A percentile compares a stretch with the other conserved stretches of the same genome.
These are phyloP conservation scores for Gynochthodes officinalis DNA, from an alignment of 257 asterid species.

Conservation along the genomic window DNA sequence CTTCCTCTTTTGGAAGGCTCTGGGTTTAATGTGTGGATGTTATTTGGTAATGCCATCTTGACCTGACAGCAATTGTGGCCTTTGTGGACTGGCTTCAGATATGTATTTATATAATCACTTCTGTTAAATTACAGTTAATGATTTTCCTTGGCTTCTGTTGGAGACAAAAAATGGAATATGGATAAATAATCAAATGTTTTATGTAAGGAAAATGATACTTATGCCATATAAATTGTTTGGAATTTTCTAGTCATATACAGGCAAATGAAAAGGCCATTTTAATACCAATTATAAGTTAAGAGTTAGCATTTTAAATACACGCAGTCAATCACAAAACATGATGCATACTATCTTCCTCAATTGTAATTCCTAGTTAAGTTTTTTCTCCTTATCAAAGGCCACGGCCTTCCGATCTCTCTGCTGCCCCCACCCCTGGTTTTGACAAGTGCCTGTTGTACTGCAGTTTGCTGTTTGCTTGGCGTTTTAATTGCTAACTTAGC, in stretches of 20 bases:
- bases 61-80: not conserved
- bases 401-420: too few species aligned
- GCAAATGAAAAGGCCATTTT: not conserved
- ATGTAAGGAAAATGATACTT: not conserved
- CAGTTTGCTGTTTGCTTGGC: not conserved
- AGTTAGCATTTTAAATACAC: not conserved
- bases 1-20: not conserved
- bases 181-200: not conserved
- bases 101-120: not conserved
- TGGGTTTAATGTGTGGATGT: not conserved
- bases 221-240: too few species aligned
- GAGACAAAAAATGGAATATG: not conserved
- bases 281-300: too few species aligned
- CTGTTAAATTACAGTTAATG: too few species aligned
- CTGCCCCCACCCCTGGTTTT: too few species aligned
- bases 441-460: not conserved
- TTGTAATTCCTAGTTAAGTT: too few species aligned
- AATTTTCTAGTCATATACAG: too few species aligned
- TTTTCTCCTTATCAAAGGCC: too few species aligned
- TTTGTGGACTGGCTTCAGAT: not conserved
- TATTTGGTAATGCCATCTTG: not conserved
- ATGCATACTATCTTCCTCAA: not conserved
- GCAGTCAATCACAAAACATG: not conserved
- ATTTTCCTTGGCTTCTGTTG: not conserved
- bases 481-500: too few species aligned